phyloP scores from a whole-genome alignment of 2,329 filamentous ascomycete species.

The Nakataea oryzae region DNA sequence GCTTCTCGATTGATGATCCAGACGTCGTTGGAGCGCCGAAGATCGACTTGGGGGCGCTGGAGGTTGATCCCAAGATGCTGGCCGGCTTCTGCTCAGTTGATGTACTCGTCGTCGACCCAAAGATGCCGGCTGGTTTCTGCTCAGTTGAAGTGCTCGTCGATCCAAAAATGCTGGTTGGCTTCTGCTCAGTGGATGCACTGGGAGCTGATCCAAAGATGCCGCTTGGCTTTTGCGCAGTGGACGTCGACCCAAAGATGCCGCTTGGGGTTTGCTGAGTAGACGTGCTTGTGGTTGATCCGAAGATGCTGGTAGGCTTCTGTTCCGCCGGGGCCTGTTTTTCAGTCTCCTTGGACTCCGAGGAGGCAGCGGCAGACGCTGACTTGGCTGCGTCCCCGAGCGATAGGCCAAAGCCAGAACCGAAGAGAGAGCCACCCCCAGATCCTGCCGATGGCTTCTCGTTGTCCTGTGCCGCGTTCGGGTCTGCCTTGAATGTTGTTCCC shows the following conservation, averaged over 20 bases:
- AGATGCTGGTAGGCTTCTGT: constrained; percentile 24
- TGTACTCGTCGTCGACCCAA: constrained; percentile 31
- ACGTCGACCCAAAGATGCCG: background rate
- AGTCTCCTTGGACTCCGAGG: constrained; percentile 24
- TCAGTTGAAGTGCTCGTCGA: constrained; percentile 14
- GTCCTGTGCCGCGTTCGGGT: constrained; percentile 50
- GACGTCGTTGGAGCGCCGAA: constrained; percentile 27
- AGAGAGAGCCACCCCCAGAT: constrained; percentile 38
- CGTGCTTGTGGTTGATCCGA: constrained; percentile 29
- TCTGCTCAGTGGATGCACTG: too few species aligned
- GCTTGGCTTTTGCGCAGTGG: constrained; percentile 22
- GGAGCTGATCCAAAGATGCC: constrained; percentile 32
- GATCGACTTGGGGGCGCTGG: constrained; percentile 16
- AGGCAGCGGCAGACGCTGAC: constrained; percentile 14
- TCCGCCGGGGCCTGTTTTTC: constrained; percentile 18
- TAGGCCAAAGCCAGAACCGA: constrained; percentile 50
- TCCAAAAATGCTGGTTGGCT: background rate
- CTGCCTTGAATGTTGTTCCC: constrained; percentile 55
- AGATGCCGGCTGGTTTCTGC: constrained; percentile 24
- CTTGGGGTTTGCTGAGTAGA: background rate
- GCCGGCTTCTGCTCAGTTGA: too few species aligned
- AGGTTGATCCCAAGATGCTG: too few species aligned
- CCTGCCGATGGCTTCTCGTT: constrained; percentile 31
- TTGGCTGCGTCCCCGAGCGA: constrained; percentile 39
- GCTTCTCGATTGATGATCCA: background rate